Conservation (phyloP, 2,329 filamentous ascomycete genomes). For the Fusarium humuli region DNA sequence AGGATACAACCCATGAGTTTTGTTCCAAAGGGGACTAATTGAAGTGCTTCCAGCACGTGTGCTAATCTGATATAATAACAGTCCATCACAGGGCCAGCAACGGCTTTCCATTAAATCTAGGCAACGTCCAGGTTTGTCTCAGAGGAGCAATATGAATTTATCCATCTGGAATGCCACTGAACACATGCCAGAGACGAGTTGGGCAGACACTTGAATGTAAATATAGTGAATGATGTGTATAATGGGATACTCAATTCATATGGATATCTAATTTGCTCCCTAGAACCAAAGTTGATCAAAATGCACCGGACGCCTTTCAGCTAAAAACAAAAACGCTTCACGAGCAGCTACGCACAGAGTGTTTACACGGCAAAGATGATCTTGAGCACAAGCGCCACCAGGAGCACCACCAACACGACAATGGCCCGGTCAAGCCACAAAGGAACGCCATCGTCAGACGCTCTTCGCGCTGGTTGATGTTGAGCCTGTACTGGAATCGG, state of each 20-base stretch:
- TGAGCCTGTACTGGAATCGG: conserved; percentile 29
- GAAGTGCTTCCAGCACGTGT: no score
- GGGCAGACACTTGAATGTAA: no score
- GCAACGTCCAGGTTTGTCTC: no score
- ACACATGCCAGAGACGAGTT: no score
- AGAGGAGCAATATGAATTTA: no score
- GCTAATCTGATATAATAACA: no score
- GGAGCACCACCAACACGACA: conserved; percentile 74
- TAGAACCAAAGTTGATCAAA: not conserved
- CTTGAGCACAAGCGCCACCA: conserved; percentile 77
- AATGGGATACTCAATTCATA: conserved; percentile 22
- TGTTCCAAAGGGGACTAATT: no score
- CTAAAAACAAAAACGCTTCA: conserved; percentile 2
- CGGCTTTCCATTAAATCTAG: no score
- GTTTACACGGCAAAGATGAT: conserved; percentile 55
- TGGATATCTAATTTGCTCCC: conserved; percentile 44
- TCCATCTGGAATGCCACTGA: no score
- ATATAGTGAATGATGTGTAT: not conserved
- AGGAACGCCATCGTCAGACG: conserved; percentile 64
- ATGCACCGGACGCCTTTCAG: conserved; percentile 20
- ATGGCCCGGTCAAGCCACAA: conserved; percentile 87
- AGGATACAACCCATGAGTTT: not conserved
- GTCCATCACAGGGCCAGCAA: no score
- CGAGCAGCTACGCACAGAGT: not conserved
- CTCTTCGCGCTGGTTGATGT: conserved; percentile 36